Evolutionary conservation across 345 rosid genomes (phyloP).

Genomic region (Clarkia xantiana): DNA sequence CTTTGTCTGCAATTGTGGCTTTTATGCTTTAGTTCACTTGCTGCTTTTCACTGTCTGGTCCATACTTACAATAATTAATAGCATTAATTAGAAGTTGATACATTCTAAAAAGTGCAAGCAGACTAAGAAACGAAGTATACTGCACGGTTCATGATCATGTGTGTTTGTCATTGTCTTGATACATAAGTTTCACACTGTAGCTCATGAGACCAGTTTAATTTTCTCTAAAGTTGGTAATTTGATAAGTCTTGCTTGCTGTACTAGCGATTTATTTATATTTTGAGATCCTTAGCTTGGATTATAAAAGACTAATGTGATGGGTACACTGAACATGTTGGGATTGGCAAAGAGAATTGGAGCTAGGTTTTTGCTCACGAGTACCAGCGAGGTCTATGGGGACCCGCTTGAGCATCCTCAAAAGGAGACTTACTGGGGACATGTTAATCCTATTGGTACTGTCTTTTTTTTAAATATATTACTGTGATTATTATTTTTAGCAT

Average conservation of each 20-base stretch:
- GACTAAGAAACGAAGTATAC: no score
- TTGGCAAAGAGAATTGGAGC: slow-evolving; percentile 99
- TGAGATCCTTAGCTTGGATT: slow-evolving; percentile 39
- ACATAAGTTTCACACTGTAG: background rate
- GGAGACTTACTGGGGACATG: slow-evolving; percentile 97
- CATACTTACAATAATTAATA: background rate
- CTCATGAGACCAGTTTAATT: background rate
- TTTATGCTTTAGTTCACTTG: slow-evolving; percentile 5
- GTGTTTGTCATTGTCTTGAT: no score
- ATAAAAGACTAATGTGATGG: slow-evolving; percentile 99
- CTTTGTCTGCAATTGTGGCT: slow-evolving; percentile 13
- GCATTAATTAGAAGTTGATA: no score
- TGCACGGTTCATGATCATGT: no score
- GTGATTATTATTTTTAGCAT: slow-evolving; percentile 2
- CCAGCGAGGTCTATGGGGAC: slow-evolving; percentile 98
- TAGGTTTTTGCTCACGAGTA: slow-evolving; percentile 85
- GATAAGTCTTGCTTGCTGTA: background rate
- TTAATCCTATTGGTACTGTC: slow-evolving; percentile 81
- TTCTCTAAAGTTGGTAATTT: background rate
- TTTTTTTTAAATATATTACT: background rate
- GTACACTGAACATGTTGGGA: slow-evolving; percentile 95
- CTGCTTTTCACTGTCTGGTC: background rate
- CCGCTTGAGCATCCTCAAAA: slow-evolving; percentile 99
- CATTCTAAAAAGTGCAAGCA: no score
- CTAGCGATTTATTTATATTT: background rate